Conservation (phyloP, 805 yeast genomes). For the Teunomyces gatunensis region DNA sequence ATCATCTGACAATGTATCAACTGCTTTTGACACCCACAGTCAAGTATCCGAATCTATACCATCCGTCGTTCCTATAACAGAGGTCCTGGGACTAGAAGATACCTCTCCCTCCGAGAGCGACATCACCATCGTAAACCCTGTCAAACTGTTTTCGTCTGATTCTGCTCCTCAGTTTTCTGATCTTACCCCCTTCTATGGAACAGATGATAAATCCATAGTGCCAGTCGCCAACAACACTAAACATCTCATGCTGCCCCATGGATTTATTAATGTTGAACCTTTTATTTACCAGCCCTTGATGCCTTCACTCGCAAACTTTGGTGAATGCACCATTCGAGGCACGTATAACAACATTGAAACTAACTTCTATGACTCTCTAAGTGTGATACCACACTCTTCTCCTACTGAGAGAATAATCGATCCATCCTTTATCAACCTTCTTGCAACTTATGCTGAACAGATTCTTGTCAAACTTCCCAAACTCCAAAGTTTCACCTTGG, state of each 20-base stretch:
- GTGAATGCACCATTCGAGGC: background rate
- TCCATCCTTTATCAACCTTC: background rate
- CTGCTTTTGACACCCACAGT: background rate
- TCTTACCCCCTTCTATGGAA: background rate
- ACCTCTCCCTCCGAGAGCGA: conserved; percentile 1
- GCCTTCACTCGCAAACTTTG: background rate
- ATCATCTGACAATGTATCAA: background rate
- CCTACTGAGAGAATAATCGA: background rate
- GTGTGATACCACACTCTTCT: background rate
- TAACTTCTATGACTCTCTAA: background rate
- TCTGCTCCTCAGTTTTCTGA: background rate
- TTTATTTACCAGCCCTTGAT: background rate
- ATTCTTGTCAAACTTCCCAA: conserved; percentile 3
- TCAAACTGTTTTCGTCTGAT: background rate
- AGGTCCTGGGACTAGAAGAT: background rate
- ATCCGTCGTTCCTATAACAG: background rate
- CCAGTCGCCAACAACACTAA: background rate
- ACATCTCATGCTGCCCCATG: background rate
- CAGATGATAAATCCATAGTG: background rate
- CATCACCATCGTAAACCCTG: background rate
- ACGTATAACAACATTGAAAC: background rate
- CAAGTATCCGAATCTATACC: background rate
- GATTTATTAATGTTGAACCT: background rate
- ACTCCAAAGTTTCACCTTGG: conserved; percentile 3
- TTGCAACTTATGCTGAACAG: conserved; percentile 1